These are phyloP conservation scores for Aspergillus nomiae DNA, from an alignment of 2,329 filamentous ascomycete species.

Conservation along the genomic window DNA sequence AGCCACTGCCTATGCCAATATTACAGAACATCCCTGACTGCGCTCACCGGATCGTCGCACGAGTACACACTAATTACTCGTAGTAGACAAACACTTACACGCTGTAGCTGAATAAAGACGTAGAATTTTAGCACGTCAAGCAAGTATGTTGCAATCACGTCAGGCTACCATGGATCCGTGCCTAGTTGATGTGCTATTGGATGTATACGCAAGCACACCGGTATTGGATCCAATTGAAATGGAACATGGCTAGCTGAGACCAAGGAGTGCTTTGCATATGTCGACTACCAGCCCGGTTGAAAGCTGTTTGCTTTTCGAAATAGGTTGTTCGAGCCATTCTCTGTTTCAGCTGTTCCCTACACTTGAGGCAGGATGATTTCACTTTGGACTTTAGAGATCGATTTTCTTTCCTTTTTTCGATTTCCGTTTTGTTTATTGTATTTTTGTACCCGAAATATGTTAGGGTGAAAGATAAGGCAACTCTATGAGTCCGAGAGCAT, in stretches of 20 bases:
- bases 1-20: slow-evolving; percentile 2
- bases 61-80: not conserved
- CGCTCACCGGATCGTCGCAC: slow-evolving; percentile 13
- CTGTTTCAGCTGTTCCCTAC: not conserved
- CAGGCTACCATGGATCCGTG: not conserved
- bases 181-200: not conserved
- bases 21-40: slow-evolving; percentile 5
- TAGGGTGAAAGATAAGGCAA: not conserved
- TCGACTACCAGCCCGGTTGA: not conserved
- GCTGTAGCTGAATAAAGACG: not conserved
- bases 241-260: not conserved
- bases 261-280: not conserved
- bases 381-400: not conserved
- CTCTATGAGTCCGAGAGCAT: not conserved
- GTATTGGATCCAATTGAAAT: not conserved
- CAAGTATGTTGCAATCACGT: not conserved
- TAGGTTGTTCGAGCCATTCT: not conserved
- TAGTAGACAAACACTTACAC: not conserved
- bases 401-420: not conserved
- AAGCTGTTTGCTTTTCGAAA: not conserved
- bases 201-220: not conserved
- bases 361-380: not conserved
- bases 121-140: not conserved
- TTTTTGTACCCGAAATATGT: not conserved
- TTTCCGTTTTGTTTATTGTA: not conserved